Percentiles rank a stretch among this genome's conserved stretches.
phyloP scores from a whole-genome alignment of 768 basidiomycete species.

The Mrakia frigida region DNA sequence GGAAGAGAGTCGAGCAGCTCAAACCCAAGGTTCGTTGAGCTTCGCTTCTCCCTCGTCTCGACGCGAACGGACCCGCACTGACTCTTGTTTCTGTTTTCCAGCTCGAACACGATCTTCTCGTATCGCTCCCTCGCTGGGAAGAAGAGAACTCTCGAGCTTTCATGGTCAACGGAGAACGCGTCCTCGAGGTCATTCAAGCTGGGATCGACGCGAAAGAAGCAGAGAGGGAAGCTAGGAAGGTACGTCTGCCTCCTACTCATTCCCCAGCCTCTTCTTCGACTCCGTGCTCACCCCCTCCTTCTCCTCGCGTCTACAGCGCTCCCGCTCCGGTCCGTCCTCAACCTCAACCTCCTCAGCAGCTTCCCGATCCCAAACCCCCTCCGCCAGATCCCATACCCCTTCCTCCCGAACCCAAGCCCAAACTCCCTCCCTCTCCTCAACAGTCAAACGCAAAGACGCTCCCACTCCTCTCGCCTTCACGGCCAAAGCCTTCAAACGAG shows the following conservation, averaged over 20 bases:
- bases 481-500: conserved; percentile 9
- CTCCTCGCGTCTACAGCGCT: conserved; percentile 30
- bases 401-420: neutral
- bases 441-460: conserved; percentile 27
- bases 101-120: conserved; percentile 83
- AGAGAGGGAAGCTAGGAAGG: conserved; percentile 70
- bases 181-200: conserved; percentile 72
- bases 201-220: conserved; percentile 59
- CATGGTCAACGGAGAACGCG: conserved; percentile 75
- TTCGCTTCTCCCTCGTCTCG: neutral
- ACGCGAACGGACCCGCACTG: neutral
- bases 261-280: neutral
- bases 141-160: conserved; percentile 65
- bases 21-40: conserved; percentile 86
- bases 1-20: conserved; percentile 84
- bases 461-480: conserved; percentile 12
- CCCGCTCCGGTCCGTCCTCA: conserved; percentile 7
- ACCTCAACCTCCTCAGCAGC: neutral
- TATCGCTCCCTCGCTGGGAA: conserved; percentile 81
- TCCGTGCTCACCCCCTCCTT: conserved; percentile 31
- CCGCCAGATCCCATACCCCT: conserved; percentile 7
- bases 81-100: conserved; percentile 40
- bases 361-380: neutral
- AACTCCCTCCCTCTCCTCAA: conserved; percentile 8
- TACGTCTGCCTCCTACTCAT: conserved; percentile 29